phyloP scores from a whole-genome alignment of 495 filamentous ascomycete genomes.

The Penicillium egyptiacum region DNA sequence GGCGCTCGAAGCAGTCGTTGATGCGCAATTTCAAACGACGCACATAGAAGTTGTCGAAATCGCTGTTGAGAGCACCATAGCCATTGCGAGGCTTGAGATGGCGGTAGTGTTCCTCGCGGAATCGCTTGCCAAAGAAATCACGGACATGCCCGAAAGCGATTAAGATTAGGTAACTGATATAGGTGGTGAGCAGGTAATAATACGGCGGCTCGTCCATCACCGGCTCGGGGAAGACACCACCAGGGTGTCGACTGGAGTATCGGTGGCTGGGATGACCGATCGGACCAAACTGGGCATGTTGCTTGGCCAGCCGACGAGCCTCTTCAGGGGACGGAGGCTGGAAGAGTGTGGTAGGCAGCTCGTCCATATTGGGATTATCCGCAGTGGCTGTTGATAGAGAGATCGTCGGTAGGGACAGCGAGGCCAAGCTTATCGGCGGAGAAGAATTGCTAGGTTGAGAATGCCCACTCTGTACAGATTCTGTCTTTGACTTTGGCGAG shows the following conservation, averaged over 20 bases:
- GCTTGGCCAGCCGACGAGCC: constrained; percentile 66
- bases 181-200: constrained; percentile 94
- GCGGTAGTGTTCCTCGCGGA: constrained; percentile 78
- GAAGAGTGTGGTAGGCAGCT: constrained; percentile 77
- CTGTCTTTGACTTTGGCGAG: constrained; percentile 56
- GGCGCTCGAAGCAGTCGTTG: constrained; percentile 93
- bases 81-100: constrained; percentile 81
- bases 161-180: constrained; percentile 93
- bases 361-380: constrained; percentile 74
- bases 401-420: constrained; percentile 84
- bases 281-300: constrained; percentile 91
- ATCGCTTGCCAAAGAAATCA: constrained; percentile 97
- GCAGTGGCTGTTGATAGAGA: constrained; percentile 85
- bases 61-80: constrained; percentile 94
- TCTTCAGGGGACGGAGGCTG: constrained; percentile 88
- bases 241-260: constrained; percentile 82
- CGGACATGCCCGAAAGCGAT: constrained; percentile 93
- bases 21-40: constrained; percentile 88
- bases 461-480: constrained; percentile 52
- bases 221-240: constrained; percentile 73
- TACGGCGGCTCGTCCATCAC: constrained; percentile 95
- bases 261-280: constrained; percentile 75
- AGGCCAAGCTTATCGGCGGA: constrained; percentile 66
- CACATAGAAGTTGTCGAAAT: constrained; percentile 99
- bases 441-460: constrained; percentile 55